Percentiles rank a stretch among this genome's conserved stretches.
Evolutionary conservation across 179 eudicot genomes (phyloP).

Genomic region (Silene vulgaris): DNA sequence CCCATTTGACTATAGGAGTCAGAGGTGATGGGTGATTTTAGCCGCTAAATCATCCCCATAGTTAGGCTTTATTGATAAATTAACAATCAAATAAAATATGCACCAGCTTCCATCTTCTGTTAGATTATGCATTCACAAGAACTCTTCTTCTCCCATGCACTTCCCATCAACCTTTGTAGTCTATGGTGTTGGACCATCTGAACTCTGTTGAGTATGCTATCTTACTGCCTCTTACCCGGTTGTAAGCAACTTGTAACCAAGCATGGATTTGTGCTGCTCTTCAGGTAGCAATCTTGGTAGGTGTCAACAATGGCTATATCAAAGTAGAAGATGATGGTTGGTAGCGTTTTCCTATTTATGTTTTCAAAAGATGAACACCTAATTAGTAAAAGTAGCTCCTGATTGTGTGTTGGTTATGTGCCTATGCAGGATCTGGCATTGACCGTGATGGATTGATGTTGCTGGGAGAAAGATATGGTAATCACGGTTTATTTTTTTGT

Average conservation of each 20-base stretch:
- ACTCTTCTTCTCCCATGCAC: neutral
- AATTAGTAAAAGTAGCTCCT: conserved; percentile 9
- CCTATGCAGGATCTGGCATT: conserved; percentile 77
- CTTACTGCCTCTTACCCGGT: neutral
- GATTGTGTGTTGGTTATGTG: conserved; percentile 31
- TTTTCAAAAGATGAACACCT: conserved; percentile 8
- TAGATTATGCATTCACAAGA: conserved; percentile 1
- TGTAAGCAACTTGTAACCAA: neutral
- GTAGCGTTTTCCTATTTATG: conserved; percentile 18
- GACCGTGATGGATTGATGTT: conserved; percentile 74
- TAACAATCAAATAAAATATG: neutral
- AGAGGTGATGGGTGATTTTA: neutral
- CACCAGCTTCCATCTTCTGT: neutral
- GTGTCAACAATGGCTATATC: conserved; percentile 57
- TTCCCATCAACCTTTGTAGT: neutral
- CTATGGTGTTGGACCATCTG: neutral
- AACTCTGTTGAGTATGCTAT: neutral
- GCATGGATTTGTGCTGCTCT: neutral
- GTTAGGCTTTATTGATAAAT: neutral
- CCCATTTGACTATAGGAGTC: no score
- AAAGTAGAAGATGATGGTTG: conserved; percentile 93
- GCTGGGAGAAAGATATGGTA: conserved; percentile 89
- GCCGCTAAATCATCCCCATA: neutral
- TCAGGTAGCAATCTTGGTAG: conserved; percentile 68
- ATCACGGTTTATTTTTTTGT: conserved; percentile 16